phyloP scores from a whole-genome alignment of 2,329 filamentous ascomycete genomes.

The Paraconiothyrium sp. region DNA sequence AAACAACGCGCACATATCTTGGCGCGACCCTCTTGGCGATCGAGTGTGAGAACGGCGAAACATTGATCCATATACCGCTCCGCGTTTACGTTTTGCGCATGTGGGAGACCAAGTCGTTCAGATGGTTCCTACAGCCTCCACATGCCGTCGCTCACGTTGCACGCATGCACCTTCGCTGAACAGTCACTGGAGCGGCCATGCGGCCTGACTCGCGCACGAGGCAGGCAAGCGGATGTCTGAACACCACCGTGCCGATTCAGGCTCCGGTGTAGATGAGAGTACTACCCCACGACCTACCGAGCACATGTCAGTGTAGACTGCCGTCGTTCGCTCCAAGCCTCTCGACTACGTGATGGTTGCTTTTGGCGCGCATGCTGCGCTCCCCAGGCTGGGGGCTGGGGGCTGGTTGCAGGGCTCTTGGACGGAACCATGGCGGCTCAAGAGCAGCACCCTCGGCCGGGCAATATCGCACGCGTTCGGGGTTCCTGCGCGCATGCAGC shows the following conservation, averaged over 20 bases:
- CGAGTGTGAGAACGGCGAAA: background rate
- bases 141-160: background rate
- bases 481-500: constrained; percentile 14
- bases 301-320: background rate
- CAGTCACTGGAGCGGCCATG: constrained; percentile 6
- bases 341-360: background rate
- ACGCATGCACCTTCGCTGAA: constrained; percentile 1
- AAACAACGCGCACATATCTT: background rate
- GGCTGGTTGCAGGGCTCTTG: constrained; percentile 8
- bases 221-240: background rate
- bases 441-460: background rate
- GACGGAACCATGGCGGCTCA: background rate
- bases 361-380: background rate
- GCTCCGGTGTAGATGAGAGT: background rate
- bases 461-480: constrained; percentile 9
- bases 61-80: background rate
- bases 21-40: background rate
- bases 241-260: background rate
- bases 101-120: constrained; percentile 1
- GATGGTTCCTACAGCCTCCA: background rate
- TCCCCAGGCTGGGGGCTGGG: background rate
- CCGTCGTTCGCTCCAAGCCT: background rate
- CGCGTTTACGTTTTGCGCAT: background rate
- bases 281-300: background rate
- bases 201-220: constrained; percentile 8